A percentile compares a stretch with the other conserved stretches of the same genome.
These are phyloP conservation scores for Gaeumannomyces tritici DNA, from an alignment of 2,329 filamentous ascomycete species.

Conservation along the genomic window DNA sequence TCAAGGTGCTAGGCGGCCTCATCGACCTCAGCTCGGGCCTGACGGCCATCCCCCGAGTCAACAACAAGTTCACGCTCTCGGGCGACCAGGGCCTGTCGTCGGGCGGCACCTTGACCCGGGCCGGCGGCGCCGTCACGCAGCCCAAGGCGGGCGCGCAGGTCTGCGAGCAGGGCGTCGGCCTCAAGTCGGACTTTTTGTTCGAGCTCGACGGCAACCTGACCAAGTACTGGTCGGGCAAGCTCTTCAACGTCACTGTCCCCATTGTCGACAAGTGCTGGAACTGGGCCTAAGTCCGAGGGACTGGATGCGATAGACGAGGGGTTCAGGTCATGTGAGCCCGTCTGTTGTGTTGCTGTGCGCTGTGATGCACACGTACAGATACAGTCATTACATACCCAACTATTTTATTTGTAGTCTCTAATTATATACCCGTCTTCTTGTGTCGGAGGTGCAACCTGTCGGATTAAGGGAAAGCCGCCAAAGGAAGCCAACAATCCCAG, in stretches of 20 bases:
- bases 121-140: not conserved
- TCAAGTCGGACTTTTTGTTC: slow-evolving; percentile 17
- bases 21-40: slow-evolving; percentile 16
- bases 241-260: slow-evolving; percentile 16
- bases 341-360: no score
- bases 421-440: no score
- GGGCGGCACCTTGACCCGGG: slow-evolving; percentile 6
- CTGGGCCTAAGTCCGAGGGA: not conserved
- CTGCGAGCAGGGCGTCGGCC: slow-evolving; percentile 15
- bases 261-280: slow-evolving; percentile 16
- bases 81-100: slow-evolving; percentile 10
- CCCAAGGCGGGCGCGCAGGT: not conserved
- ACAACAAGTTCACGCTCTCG: slow-evolving; percentile 13
- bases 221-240: slow-evolving; percentile 15
- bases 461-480: no score
- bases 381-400: no score
- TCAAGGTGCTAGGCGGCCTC: slow-evolving; percentile 15
- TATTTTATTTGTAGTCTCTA: no score
- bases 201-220: slow-evolving; percentile 15
- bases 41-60: slow-evolving; percentile 16
- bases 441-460: no score
- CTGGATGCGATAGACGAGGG: no score
- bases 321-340: no score
- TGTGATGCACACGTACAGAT: no score
- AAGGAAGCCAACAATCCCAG: no score